Conservation (phyloP, 2,329 filamentous ascomycete genomes). For the Westerdykella sp. region DNA sequence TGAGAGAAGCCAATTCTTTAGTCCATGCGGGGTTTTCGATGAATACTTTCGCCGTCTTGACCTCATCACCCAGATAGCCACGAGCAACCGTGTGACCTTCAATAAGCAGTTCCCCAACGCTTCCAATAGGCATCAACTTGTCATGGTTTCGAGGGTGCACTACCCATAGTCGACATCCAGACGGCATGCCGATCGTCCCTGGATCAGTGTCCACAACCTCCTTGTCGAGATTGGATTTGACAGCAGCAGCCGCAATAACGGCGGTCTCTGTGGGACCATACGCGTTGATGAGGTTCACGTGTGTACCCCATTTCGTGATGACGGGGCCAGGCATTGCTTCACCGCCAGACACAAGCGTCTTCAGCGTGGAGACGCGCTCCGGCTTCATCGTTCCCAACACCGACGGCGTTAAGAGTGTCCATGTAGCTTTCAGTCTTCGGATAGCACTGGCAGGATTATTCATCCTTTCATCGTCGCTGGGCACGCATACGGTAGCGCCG, state of each 20-base stretch:
- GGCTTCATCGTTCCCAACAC: conserved; percentile 36
- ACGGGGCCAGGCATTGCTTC: conserved; percentile 38
- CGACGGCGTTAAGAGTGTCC: conserved; percentile 27
- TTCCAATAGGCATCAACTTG: conserved; percentile 27
- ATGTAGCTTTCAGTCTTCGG: conserved; percentile 22
- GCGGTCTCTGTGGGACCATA: conserved; percentile 32
- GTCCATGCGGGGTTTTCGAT: conserved; percentile 15
- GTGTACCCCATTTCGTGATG: conserved; percentile 41
- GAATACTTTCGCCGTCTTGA: conserved; percentile 20
- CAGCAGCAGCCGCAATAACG: conserved; percentile 19
- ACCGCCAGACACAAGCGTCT: conserved; percentile 41
- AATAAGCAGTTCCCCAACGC: conserved; percentile 27
- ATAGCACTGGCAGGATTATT: conserved; percentile 46
- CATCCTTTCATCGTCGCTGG: conserved; percentile 50
- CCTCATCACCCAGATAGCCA: conserved; percentile 16
- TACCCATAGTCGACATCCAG: conserved; percentile 35
- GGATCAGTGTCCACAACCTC: conserved; percentile 22
- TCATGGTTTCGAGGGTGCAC: conserved; percentile 37
- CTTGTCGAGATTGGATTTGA: conserved; percentile 21
- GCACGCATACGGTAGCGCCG: conserved; percentile 50
- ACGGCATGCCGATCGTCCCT: conserved; percentile 26
- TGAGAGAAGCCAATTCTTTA: conserved; percentile 1
- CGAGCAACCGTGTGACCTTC: conserved; percentile 17
- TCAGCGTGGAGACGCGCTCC: conserved; percentile 38
- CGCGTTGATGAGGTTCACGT: conserved; percentile 41